Base-by-base conservation (phyloP, 2,329 filamentous ascomycete genomes). In the Apiospora koreana region DNA sequence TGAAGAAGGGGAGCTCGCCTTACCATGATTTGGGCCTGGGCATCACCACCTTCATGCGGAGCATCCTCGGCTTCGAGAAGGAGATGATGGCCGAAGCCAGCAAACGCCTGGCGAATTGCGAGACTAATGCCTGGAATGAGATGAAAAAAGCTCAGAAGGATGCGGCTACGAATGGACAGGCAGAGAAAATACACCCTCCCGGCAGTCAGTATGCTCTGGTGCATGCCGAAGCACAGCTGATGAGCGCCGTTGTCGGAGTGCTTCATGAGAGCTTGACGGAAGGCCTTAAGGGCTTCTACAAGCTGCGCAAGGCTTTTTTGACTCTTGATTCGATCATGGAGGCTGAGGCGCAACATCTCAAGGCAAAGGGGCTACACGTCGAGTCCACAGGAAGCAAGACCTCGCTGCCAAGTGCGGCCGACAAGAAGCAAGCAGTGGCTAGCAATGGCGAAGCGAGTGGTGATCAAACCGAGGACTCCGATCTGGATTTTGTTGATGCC, bases 181-280 rank as follows among this genome's bases (percentile, higher is more conserved):
- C 70, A 6, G 88, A 70, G 38, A 83, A 82, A 70, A 83, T 97
- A 31, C 98, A 97, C 76, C 90, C 93, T 0, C 87, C 93, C 0
- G 96, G 96, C 1, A 93, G 92, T 6, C 95, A 99, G 82, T 98
- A 93, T 79, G 90, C 93, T 2, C 85, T 98, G 4, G 93, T 94
- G 71, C 89, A 94, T 71, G 93, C 94, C 5, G 91, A 98, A 83
- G 89, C 94, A 1, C 94, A 97, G 80, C 86, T 98, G 73, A 97
- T 98, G 92, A 88, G 89, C 70, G 95, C 95, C 0, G 92, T 99
- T 1, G 91, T 98, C 0, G 94, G 91, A 0, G 93, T 98, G 21
- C 83, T 98, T 75, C 97, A 97, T 74, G 96, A 98, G 83, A 97
- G 93, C 78, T 82, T 98, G 76, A 95, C 95, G 0, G 96, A 98